Percentiles rank a stretch among this genome's conserved stretches.
Evolutionary conservation across 169 alveolate genomes (phyloP).

Genomic region (Plasmodium yoelii): DNA sequence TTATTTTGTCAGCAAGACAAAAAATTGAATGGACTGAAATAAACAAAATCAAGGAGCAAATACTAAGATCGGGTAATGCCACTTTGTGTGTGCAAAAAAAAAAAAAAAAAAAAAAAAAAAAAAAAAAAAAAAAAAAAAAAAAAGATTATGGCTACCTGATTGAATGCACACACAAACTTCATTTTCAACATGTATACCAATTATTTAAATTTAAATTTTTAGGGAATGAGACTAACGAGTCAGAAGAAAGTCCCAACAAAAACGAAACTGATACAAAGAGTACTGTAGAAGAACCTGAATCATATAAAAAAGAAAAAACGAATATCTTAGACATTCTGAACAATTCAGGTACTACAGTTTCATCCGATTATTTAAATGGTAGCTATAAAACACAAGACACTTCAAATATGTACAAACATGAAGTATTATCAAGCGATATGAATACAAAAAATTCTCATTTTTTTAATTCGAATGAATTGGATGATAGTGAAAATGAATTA

Average conservation of each 20-base stretch:
- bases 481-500: conserved; percentile 6
- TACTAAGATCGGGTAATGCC: conserved; percentile 20
- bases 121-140: no score
- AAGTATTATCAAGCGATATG: conserved; percentile 6
- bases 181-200: not conserved
- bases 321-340: conserved; percentile 13
- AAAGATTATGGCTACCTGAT: not conserved
- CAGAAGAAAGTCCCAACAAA: no score
- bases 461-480: conserved; percentile 13
- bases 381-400: conserved; percentile 40
- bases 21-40: conserved; percentile 60
- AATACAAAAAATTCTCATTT: conserved; percentile 17
- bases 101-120: conserved; percentile 1
- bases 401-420: conserved; percentile 22
- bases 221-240: no score
- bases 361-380: conserved; percentile 18
- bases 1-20: conserved; percentile 47
- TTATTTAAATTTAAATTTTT: not conserved
- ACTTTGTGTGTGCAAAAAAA: not conserved
- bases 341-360: conserved; percentile 17
- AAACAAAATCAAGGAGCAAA: conserved; percentile 28
- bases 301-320: not conserved
- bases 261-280: not conserved
- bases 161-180: not conserved
- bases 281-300: not conserved